These are phyloP conservation scores for Tetracladium setigerum DNA, from an alignment of 495 filamentous ascomycete genomes.

Conservation along the genomic window DNA sequence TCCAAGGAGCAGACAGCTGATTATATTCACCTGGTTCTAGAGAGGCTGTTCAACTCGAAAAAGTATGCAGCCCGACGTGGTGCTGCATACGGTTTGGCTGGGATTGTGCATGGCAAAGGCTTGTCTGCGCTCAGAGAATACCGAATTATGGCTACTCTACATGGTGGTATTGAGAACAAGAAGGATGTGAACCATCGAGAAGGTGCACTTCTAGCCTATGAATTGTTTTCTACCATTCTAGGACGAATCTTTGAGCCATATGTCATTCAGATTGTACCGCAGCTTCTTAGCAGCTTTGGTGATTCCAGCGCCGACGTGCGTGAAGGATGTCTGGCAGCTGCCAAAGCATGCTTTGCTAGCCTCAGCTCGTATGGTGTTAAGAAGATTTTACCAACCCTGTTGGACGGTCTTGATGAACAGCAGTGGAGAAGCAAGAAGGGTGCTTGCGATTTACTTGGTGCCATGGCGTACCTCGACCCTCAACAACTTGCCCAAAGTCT, in stretches of 20 bases:
- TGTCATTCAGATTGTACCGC: conserved; percentile 88
- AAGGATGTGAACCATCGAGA: conserved; percentile 84
- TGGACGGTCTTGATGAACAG: conserved; percentile 87
- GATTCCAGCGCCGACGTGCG: conserved; percentile 83
- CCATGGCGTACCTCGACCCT: conserved; percentile 96
- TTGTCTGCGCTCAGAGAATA: conserved; percentile 76
- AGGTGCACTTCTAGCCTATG: conserved; percentile 82
- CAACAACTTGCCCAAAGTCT: conserved; percentile 86
- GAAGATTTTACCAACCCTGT: conserved; percentile 80
- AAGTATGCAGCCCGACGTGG: conserved; percentile 86
- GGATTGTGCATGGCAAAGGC: conserved; percentile 78
- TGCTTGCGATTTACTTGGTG: conserved; percentile 89
- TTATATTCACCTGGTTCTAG: conserved; percentile 74
- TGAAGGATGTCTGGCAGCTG: conserved; percentile 84
- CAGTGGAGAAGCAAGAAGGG: conserved; percentile 99
- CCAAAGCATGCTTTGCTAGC: conserved; percentile 88
- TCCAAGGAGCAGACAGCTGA: conserved; percentile 66
- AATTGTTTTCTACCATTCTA: conserved; percentile 78
- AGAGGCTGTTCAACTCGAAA: conserved; percentile 73
- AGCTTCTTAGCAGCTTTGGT: conserved; percentile 82
- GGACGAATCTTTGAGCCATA: conserved; percentile 91
- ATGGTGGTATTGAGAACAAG: conserved; percentile 77
- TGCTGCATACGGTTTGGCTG: conserved; percentile 90
- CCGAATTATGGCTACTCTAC: conserved; percentile 74
- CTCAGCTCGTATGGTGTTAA: conserved; percentile 95